Evolutionary conservation across 192 early-diverging fungal genomes (phyloP).

Genomic region (Coemansia sp.): DNA sequence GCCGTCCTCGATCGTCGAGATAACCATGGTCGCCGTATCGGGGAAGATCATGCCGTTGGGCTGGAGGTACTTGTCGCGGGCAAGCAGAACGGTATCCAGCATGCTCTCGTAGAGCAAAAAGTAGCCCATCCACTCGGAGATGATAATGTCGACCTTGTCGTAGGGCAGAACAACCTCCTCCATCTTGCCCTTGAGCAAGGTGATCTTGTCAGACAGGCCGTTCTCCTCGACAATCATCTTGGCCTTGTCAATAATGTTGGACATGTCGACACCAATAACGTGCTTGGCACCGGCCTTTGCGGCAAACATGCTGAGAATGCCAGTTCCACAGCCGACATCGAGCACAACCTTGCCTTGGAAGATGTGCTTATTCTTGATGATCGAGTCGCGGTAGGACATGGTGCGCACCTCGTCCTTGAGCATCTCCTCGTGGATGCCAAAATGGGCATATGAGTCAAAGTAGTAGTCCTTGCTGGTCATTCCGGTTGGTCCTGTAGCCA

Average conservation of each 20-base stretch:
- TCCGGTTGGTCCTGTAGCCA: conserved; percentile 20
- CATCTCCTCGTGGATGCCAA: conserved; percentile 95
- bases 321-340: conserved; percentile 99
- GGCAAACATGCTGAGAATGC: conserved; percentile 99
- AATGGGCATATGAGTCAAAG: conserved; percentile 99
- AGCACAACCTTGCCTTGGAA: conserved; percentile 97
- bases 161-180: conserved; percentile 95
- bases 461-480: conserved; percentile 80
- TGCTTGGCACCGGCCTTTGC: conserved; percentile 96
- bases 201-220: conserved; percentile 82
- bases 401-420: conserved; percentile 98
- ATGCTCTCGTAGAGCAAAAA: conserved; percentile 98
- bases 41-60: conserved; percentile 91
- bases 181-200: conserved; percentile 94
- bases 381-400: conserved; percentile 85
- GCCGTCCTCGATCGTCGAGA: conserved; percentile 91
- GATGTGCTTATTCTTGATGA: conserved; percentile 93
- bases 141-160: conserved; percentile 97
- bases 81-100: conserved; percentile 98
- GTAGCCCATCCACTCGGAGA: conserved; percentile 99
- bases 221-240: conserved; percentile 93
- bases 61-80: conserved; percentile 89
- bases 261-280: conserved; percentile 96
- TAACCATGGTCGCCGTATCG: conserved; percentile 81
- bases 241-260: conserved; percentile 96